Base-by-base conservation (phyloP, 805 yeast genomes). In the Lipomyces anomalus region DNA sequence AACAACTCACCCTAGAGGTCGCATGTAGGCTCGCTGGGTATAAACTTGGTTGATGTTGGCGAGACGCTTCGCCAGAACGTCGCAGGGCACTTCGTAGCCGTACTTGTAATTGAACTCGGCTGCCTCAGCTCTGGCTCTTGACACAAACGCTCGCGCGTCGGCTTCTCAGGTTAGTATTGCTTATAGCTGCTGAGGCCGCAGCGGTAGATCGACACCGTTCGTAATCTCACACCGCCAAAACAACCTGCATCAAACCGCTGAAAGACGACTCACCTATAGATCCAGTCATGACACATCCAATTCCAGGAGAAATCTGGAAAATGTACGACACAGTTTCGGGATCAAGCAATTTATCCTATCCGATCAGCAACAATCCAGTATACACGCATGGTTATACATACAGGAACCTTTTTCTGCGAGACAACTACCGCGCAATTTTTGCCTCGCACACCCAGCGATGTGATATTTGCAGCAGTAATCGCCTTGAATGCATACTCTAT, bases 11-110 rank as follows among this genome's bases (percentile, higher is more conserved):
- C 98, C 98, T 56, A 88, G 73, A 22, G 98, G 98, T 67, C 98
- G 80, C 97, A 92, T 92, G 67, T 90, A 90, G 7, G 97, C 97
- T 63, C 97, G 77, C 69, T 92, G 98, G 35, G 98, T 92, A 67
- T 88, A 92, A 52, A 92, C 78, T 71, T 92, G 98, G 40, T 95
- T 84, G 62, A 88, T 70, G 65, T 92, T 92, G 45, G 97, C 97
- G 84, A 92, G 82, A 64, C 97, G 77, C 70, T 90, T 90, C 34
- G 96, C 57, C 23, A 53, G 43, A 24, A 36, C 57, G 33, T 53
- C 96, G 52, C 85, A 86, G 2, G 97, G 97, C 87, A 92, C 89
- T 62, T 86, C 96, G 64, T 88, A 92, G 34, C 98, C 98, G 65
- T 86, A 85, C 64, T 85, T 83, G 71, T 90, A 90, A 61, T 85